Base-by-base conservation (phyloP, 2,329 filamentous ascomycete species). In the Verticillium isaacii region DNA sequence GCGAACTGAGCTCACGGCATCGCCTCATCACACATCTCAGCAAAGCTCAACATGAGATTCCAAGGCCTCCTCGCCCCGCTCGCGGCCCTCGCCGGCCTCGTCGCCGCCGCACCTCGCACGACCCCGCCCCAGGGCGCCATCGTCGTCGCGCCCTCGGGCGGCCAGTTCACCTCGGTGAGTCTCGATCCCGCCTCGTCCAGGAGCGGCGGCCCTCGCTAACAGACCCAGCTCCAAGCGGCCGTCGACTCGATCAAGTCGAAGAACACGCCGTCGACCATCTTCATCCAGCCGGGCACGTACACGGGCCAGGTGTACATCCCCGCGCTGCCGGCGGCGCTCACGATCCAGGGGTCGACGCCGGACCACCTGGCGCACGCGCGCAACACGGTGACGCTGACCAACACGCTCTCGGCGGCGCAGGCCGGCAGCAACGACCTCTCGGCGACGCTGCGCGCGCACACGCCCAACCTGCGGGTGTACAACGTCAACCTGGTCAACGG, bases 221-320 rank as follows among this genome's bases (percentile, higher is more conserved):
- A 5, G 2, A 14, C 80, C 54, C 68, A 60, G 72, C 68, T 89
- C 52, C 83, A 86, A 69, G 73, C 79, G 15, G 87, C 87, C 11
- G 80, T 89, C 62, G 70, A 85, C 67, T 80, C 85, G 2, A 78
- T 89, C 12, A 82, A 80, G 23, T 75, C 77, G 2, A 78, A 79
- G 3, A 79, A 80, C 1, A 65, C 73, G 0, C 76, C 77, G 0
- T 83, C 86, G 62, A 84, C 80, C 68, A 86, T 90, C 73, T 89
- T 89, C 76, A 83, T 90, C 70, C 85, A 83, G 37, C 88, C 89
- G 73, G 85, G 85, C 3, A 86, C 82, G n/a, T 88, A 87, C 75
- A 75, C 75, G 17, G 85, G 87, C 68, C 85, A 87, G 66, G 84
- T 88, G 45, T 82, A 81, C 61, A 78, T 88, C 32, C 71, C 78